Conservation (phyloP, 352 stramenopile species). For the Globisporangium spiculum region DNA sequence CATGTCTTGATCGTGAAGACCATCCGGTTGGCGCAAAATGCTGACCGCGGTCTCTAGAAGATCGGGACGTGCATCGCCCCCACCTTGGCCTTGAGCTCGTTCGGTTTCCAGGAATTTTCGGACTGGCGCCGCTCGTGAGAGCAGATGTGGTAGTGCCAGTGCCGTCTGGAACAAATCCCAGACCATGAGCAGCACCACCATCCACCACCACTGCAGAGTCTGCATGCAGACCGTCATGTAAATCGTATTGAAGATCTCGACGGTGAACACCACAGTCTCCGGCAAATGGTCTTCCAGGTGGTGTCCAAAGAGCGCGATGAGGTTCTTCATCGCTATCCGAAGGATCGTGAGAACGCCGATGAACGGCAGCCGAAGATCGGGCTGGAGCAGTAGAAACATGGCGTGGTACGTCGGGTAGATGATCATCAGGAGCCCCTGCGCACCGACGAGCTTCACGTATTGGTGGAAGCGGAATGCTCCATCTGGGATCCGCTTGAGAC, state of each 20-base stretch:
- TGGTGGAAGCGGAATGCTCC: conserved; percentile 1
- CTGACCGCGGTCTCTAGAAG: not conserved
- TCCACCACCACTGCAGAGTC: not conserved
- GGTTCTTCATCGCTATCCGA: not conserved
- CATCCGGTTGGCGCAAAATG: not conserved
- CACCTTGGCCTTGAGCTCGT: not conserved
- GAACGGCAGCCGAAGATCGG: not conserved
- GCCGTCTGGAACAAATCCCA: not conserved
- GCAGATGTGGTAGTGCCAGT: not conserved
- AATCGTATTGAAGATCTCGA: conserved; percentile 2
- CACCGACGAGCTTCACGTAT: not conserved
- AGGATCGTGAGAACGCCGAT: not conserved
- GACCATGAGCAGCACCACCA: not conserved
- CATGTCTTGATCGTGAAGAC: not conserved
- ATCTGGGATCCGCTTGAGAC: not conserved
- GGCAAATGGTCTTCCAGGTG: not conserved
- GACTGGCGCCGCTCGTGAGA: not conserved
- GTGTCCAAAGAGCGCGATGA: not conserved
- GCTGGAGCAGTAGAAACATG: not conserved
- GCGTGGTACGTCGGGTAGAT: not conserved
- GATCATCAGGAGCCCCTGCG: not conserved
- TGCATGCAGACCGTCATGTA: not conserved
- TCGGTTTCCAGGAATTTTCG: not conserved
- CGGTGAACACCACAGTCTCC: conserved; percentile 1
- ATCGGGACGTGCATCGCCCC: not conserved